These are phyloP conservation scores for Fusarium pseudocircinatum DNA, from an alignment of 2,329 filamentous ascomycete species.

Conservation along the genomic window DNA sequence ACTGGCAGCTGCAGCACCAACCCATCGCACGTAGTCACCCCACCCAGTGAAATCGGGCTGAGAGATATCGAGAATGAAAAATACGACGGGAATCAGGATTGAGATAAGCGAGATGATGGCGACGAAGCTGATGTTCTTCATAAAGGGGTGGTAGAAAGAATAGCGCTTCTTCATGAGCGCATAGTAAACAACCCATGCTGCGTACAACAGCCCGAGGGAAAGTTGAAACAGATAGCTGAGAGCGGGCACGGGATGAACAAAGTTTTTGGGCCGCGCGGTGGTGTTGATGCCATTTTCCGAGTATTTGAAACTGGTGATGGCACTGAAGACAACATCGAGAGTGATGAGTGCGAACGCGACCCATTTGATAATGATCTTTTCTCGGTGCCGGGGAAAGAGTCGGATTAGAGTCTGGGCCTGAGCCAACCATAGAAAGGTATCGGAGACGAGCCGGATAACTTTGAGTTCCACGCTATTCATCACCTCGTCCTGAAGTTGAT, in stretches of 20 bases:
- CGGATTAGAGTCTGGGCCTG: constrained; percentile 97
- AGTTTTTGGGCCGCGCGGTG: constrained; percentile 73
- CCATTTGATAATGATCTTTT: constrained; percentile 99
- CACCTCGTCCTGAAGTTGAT: constrained; percentile 78
- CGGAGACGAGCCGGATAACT: constrained; percentile 90
- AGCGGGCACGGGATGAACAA: constrained; percentile 90
- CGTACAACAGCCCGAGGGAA: constrained; percentile 86
- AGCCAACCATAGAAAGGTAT: constrained; percentile 96
- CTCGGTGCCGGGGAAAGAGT: constrained; percentile 93
- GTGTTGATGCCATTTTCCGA: constrained; percentile 60
- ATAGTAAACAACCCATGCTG: constrained; percentile 94
- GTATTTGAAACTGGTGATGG: constrained; percentile 84
- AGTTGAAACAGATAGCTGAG: constrained; percentile 91
- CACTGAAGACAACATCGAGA: constrained; percentile 89
- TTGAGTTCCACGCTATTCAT: constrained; percentile 87
- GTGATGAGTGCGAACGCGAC: constrained; percentile 93
- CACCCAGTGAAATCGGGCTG: constrained; percentile 87
- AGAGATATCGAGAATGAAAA: constrained; percentile 91
- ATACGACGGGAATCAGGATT: constrained; percentile 89
- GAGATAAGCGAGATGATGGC: constrained; percentile 80
- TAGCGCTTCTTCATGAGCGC: constrained; percentile 90
- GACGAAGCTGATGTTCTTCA: constrained; percentile 88
- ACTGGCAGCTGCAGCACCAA: constrained; percentile 91
- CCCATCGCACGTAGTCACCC: constrained; percentile 96
- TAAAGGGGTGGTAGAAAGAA: constrained; percentile 88